Evolutionary conservation across 768 basidiomycete species (phyloP), one percentile per base, ranked within the genome.

Genomic region (Tricholoma hemisulphureum): DNA sequence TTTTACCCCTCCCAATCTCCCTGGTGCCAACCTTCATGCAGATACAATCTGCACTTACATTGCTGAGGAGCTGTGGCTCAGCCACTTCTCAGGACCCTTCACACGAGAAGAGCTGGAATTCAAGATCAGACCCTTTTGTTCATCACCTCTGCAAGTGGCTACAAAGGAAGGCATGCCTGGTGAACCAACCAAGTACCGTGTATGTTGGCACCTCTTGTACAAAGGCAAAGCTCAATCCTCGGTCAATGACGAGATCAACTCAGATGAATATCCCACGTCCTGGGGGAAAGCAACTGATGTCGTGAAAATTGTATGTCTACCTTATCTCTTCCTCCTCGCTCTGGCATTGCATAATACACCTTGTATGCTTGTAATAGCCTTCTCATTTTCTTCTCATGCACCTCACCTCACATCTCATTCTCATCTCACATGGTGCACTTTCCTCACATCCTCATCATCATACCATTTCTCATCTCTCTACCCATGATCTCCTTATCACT

Each of bases 251-350:
- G 34, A 58, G 13, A 65, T 67, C 29, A 57, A 67, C 34, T 53
- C 61, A 1, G 63, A 65, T 39, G 59, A 66, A 13, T n/a, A n/a
- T 65, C 58, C 43, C 66, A 65, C 11, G 67, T 66, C 21, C 49
- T n/a, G n/a, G n/a, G 60, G 16, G 67, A 62, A 58, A 49, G 64
- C 23, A 46, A 56, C 24, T 61, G 57, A 7, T n/a, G n/a, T n/a
- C n/a, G n/a, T n/a, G 26, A 60, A n/a, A 6, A 60, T 65, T 26
- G 64, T 63, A 56, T 26, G 63, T 64, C 29, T 10, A 6, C 29
- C 10, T 31, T 31, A 31, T 10, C 29, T 31, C 29, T 31, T 10
- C 29, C 29, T 31, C 29, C 10, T 10, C 10, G 29, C 29, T 31
- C 29, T 31, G n/a, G n/a, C n/a, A n/a, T n/a, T 31, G 10, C 29